Conservation (phyloP, 1,284 basidiomycete genomes). For the Prillingera fragicola region DNA sequence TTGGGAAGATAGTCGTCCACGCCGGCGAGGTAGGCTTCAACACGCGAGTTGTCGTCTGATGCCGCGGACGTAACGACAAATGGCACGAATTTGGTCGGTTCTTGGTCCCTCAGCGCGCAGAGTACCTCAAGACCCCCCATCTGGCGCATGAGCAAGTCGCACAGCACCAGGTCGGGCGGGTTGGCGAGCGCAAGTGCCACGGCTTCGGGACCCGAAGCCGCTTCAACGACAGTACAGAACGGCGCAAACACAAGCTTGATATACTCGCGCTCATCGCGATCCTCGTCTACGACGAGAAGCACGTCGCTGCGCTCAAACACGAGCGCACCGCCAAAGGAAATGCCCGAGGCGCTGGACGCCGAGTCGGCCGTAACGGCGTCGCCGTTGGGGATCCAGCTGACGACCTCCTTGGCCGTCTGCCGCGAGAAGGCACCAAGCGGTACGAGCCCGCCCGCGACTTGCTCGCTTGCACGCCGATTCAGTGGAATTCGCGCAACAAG, state of each 20-base stretch:
- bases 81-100: constrained; percentile 12
- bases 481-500: constrained; percentile 25
- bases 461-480: not conserved
- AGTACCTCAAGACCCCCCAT: constrained; percentile 21
- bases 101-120: constrained; percentile 2
- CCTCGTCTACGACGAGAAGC: constrained; percentile 30
- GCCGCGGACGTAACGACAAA: constrained; percentile 17
- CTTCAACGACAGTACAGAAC: constrained; percentile 38
- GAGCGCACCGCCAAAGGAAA: constrained; percentile 5
- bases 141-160: constrained; percentile 35
- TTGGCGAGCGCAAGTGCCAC: constrained; percentile 25
- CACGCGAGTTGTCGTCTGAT: constrained; percentile 18
- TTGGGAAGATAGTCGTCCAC: constrained; percentile 40
- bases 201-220: constrained; percentile 38
- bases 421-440: not conserved
- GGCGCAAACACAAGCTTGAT: constrained; percentile 26
- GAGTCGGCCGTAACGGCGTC: not conserved
- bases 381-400: not conserved
- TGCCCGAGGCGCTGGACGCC: not conserved
- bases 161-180: constrained; percentile 22
- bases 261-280: constrained; percentile 28
- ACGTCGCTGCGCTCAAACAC: constrained; percentile 26
- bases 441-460: not conserved
- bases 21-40: constrained; percentile 34
- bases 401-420: not conserved